Conservation (phyloP, 352 stramenopile genomes). For the Phytophthora pinifolia region DNA sequence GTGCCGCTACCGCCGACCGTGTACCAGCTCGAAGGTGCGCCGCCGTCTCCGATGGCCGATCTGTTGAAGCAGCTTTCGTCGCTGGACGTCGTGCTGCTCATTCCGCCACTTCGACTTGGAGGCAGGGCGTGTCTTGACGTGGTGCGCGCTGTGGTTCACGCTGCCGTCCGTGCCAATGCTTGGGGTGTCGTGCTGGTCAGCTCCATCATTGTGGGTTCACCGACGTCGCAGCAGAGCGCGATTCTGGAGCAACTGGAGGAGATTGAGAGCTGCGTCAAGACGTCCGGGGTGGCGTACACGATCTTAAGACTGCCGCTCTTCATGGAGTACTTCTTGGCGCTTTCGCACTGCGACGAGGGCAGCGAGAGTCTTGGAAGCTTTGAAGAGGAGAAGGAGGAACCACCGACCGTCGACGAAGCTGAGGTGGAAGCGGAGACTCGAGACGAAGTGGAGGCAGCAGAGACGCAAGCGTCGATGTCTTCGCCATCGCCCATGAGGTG, state of each 20-base stretch:
- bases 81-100: constrained; percentile 70
- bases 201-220: constrained; percentile 56
- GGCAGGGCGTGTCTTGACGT: constrained; percentile 54
- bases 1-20: constrained; percentile 25
- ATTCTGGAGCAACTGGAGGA: constrained; percentile 59
- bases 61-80: constrained; percentile 62
- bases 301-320: constrained; percentile 74
- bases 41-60: constrained; percentile 49
- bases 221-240: constrained; percentile 27
- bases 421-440: constrained; percentile 5
- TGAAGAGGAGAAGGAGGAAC: constrained; percentile 36
- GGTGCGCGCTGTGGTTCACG: constrained; percentile 51
- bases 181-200: constrained; percentile 80
- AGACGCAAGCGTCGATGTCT: constrained; percentile 13
- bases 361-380: constrained; percentile 14
- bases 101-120: constrained; percentile 62
- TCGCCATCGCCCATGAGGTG: constrained; percentile 35
- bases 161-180: constrained; percentile 44
- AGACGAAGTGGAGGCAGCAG: constrained; percentile 14
- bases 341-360: constrained; percentile 32
- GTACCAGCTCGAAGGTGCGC: constrained; percentile 42
- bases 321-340: constrained; percentile 78
- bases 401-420: constrained; percentile 1
- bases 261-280: constrained; percentile 65
- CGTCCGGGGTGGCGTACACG: constrained; percentile 52